A percentile compares a stretch with the other conserved stretches of the same genome.
phyloP scores from a whole-genome alignment of 768 basidiomycete genomes.

The Hortiboletus campestris region DNA sequence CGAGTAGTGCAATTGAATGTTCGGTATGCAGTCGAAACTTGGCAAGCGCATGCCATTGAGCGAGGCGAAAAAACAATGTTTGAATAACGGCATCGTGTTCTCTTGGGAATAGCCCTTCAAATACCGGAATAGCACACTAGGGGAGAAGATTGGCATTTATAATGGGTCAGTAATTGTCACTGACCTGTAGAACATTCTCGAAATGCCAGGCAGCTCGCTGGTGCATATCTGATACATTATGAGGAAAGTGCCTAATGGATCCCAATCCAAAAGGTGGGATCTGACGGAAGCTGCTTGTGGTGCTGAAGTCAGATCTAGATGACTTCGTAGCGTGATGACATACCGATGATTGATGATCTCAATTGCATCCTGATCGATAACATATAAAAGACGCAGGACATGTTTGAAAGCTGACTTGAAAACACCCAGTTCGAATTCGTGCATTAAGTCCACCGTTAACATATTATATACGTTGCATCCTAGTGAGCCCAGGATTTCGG shows the following conservation, averaged over 20 bases:
- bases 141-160: too few species aligned
- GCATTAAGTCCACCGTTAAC: conserved; percentile 34
- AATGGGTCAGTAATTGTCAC: neutral
- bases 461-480: neutral
- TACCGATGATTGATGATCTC: conserved; percentile 26
- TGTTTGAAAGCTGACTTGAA: conserved; percentile 39
- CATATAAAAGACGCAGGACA: conserved; percentile 32
- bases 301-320: neutral
- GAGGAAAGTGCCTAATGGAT: conserved; percentile 37
- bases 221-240: conserved; percentile 38
- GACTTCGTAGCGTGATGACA: neutral
- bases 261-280: conserved; percentile 19
- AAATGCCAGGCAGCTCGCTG: conserved; percentile 21
- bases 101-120: conserved; percentile 37
- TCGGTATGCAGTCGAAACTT: conserved; percentile 32
- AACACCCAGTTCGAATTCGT: conserved; percentile 40
- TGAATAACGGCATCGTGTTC: conserved; percentile 20
- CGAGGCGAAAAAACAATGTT: conserved; percentile 17
- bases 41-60: conserved; percentile 10
- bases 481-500: neutral
- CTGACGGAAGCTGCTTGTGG: conserved; percentile 4
- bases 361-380: conserved; percentile 8
- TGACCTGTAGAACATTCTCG: conserved; percentile 15
- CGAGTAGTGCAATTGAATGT: conserved; percentile 18
- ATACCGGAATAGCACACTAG: conserved; percentile 34